Percentiles rank a stretch among this genome's conserved stretches.
Evolutionary conservation across 2,329 filamentous ascomycete genomes (phyloP).

Genomic region (Whalleya microplaca): DNA sequence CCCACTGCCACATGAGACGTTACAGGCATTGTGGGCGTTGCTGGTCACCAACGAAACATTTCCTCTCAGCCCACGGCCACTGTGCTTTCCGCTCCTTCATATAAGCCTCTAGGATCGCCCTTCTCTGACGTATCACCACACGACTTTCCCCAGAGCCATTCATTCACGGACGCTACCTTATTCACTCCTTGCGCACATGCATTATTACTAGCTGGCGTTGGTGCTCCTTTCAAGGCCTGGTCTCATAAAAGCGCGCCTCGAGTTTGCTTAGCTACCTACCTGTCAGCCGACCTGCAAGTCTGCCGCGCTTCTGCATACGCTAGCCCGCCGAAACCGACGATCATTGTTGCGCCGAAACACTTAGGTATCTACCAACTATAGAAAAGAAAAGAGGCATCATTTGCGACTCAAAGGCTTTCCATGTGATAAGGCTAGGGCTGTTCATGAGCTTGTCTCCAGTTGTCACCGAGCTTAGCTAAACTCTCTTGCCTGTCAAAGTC

Average conservation of each 20-base stretch:
- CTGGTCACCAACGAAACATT: constrained; percentile 5
- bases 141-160: constrained; percentile 1
- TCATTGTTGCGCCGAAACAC: constrained; percentile 44
- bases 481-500: background rate
- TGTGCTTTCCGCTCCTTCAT: constrained; percentile 21
- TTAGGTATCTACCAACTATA: constrained; percentile 26
- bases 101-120: constrained; percentile 12
- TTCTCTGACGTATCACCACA: constrained; percentile 2
- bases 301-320: constrained; percentile 26
- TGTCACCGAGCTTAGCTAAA: background rate
- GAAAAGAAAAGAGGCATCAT: background rate
- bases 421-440: constrained; percentile 8
- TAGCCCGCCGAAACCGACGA: constrained; percentile 43
- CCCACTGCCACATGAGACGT: constrained; percentile 21
- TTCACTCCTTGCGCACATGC: constrained; percentile 9
- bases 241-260: constrained; percentile 19
- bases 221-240: constrained; percentile 7
- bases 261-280: constrained; percentile 1
- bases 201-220: constrained; percentile 1
- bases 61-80: constrained; percentile 9
- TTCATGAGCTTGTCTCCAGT: background rate
- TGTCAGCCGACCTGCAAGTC: constrained; percentile 16
- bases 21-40: constrained; percentile 11
- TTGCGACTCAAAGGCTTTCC: constrained; percentile 11
- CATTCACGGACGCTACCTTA: constrained; percentile 4